Evolutionary conservation across 352 stramenopile genomes (phyloP).

Genomic region (Globisporangium nagaii): DNA sequence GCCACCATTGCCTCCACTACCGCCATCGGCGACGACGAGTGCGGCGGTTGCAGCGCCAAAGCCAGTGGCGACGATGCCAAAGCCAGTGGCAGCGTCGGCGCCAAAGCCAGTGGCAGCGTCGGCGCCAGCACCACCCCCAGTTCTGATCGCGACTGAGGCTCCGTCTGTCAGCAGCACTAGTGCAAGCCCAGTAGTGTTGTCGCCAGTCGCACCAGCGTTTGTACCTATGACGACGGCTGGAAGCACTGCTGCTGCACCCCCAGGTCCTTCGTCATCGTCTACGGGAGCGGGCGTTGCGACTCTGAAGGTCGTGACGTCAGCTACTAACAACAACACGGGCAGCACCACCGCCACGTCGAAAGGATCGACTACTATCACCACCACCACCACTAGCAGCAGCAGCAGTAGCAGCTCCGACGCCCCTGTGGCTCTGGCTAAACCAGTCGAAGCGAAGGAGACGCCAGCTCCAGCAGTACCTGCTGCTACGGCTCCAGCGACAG

Average conservation of each 20-base stretch:
- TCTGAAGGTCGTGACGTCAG: slow-evolving; percentile 10
- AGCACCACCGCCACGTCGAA: neutral
- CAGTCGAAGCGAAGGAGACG: slow-evolving; percentile 12
- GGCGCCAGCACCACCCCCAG: slow-evolving; percentile 11
- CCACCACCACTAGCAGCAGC: slow-evolving; percentile 5
- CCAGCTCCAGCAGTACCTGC: slow-evolving; percentile 11
- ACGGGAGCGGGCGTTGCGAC: neutral
- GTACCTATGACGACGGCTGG: neutral
- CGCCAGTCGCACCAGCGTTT: neutral
- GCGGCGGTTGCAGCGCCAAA: slow-evolving; percentile 6
- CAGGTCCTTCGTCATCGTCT: neutral
- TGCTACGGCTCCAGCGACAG: slow-evolving; percentile 9
- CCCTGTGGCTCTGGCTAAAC: neutral
- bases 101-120: slow-evolving; percentile 7
- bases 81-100: slow-evolving; percentile 3
- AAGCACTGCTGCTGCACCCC: neutral
- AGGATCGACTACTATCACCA: too few species aligned
- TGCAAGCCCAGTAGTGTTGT: neutral
- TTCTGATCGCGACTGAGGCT: neutral
- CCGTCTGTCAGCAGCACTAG: neutral
- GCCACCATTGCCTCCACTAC: neutral
- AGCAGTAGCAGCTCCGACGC: slow-evolving; percentile 3
- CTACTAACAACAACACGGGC: slow-evolving; percentile 4
- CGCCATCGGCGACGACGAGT: neutral
- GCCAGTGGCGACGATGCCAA: neutral